A percentile compares a stretch with the other conserved stretches of the same genome.
Evolutionary conservation across 2,329 filamentous ascomycete species (phyloP).

Genomic region (Arthrobotrys megalospora): DNA sequence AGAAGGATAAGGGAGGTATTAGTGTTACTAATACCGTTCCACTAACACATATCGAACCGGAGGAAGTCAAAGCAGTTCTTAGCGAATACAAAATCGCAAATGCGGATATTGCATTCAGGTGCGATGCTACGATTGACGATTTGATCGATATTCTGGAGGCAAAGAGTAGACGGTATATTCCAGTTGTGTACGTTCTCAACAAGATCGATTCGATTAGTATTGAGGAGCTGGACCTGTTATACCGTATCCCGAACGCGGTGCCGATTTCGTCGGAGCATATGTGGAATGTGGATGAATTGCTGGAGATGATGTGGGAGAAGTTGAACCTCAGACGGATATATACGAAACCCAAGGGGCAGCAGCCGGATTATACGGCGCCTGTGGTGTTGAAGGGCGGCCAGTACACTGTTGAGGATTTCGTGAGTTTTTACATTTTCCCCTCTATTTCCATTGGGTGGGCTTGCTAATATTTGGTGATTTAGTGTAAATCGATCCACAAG

Average conservation of each 20-base stretch:
- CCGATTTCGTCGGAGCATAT: constrained; percentile 97
- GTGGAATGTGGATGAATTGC: constrained; percentile 96
- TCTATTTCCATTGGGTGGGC: no score
- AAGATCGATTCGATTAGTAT: constrained; percentile 99
- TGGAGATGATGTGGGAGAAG: constrained; percentile 99
- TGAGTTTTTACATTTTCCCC: constrained; percentile 73
- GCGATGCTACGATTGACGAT: constrained; percentile 97
- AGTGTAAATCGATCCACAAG: constrained; percentile 98
- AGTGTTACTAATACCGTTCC: constrained; percentile 96
- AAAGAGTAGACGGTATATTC: constrained; percentile 94
- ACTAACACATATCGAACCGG: constrained; percentile 90
- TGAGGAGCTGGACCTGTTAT: constrained; percentile 94
- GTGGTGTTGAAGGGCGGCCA: constrained; percentile 87
- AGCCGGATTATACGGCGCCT: constrained; percentile 91
- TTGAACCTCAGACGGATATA: constrained; percentile 92
- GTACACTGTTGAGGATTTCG: constrained; percentile 96
- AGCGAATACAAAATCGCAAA: constrained; percentile 96
- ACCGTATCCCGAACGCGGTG: constrained; percentile 94
- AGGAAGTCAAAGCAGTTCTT: constrained; percentile 98
- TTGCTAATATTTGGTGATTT: constrained; percentile 65
- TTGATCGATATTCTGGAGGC: constrained; percentile 96
- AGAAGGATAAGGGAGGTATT: constrained; percentile 98
- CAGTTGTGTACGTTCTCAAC: constrained; percentile 98
- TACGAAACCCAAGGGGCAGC: constrained; percentile 96
- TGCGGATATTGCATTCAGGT: constrained; percentile 96